Conservation (phyloP, 768 basidiomycete genomes). For the Pulveroboletus sp. region DNA sequence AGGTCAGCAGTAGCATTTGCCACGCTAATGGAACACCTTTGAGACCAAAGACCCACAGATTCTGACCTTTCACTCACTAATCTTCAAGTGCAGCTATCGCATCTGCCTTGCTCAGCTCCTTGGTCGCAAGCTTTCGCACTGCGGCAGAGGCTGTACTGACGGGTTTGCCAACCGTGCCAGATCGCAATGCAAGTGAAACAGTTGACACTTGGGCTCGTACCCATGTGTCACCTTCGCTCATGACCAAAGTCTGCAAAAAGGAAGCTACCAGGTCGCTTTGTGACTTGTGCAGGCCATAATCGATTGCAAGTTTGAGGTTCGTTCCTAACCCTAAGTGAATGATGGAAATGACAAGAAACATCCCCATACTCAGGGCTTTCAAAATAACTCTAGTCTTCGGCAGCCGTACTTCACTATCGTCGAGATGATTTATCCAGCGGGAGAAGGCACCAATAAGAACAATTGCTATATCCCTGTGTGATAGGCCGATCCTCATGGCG, state of each 20-base stretch:
- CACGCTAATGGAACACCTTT: slow-evolving; percentile 44
- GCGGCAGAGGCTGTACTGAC: slow-evolving; percentile 69
- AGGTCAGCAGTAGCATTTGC: slow-evolving; percentile 89
- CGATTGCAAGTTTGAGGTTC: slow-evolving; percentile 90
- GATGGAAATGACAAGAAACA: slow-evolving; percentile 73
- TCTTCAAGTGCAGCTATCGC: slow-evolving; percentile 83
- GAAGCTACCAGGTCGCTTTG: slow-evolving; percentile 86
- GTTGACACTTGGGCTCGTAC: slow-evolving; percentile 67
- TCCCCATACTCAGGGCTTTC: slow-evolving; percentile 70
- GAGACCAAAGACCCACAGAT: neutral
- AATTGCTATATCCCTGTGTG: slow-evolving; percentile 81
- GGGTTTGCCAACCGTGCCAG: slow-evolving; percentile 66
- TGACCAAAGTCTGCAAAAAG: slow-evolving; percentile 90
- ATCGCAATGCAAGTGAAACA: slow-evolving; percentile 64
- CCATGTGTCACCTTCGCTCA: slow-evolving; percentile 95
- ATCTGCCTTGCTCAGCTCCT: slow-evolving; percentile 73
- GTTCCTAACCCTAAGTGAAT: slow-evolving; percentile 65
- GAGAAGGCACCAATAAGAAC: slow-evolving; percentile 87
- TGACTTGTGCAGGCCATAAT: slow-evolving; percentile 75
- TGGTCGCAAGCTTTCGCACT: slow-evolving; percentile 85
- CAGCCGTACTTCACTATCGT: slow-evolving; percentile 71
- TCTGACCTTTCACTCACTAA: slow-evolving; percentile 58
- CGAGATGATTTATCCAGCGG: slow-evolving; percentile 84
- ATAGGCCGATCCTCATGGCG: slow-evolving; percentile 75
- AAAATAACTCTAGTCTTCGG: slow-evolving; percentile 66